A percentile compares a stretch with the other conserved stretches of the same genome.
phyloP scores from a whole-genome alignment of 1,284 basidiomycete genomes.

The Leccinum pachyderme region DNA sequence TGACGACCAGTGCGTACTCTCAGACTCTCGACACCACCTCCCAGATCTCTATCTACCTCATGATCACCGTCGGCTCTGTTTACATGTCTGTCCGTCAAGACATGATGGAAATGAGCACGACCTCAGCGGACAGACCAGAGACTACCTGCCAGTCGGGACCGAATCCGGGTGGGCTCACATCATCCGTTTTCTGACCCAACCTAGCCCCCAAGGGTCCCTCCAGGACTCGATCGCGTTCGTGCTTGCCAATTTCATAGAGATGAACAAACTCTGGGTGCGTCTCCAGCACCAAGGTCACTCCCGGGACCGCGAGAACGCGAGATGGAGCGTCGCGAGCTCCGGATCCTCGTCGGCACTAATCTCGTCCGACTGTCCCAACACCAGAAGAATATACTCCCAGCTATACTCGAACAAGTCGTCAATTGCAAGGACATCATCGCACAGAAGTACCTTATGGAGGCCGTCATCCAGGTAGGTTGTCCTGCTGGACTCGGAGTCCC shows the following conservation, averaged over 20 bases:
- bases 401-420: slow-evolving; percentile 91
- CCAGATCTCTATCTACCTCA: too few relatives aligned
- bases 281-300: slow-evolving; percentile 90
- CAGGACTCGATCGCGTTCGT: slow-evolving; percentile 93
- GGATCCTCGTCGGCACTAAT: slow-evolving; percentile 95
- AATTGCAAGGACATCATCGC: slow-evolving; percentile 97
- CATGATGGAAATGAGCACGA: too few relatives aligned
- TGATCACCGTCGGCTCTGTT: too few relatives aligned
- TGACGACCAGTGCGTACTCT: too few relatives aligned
- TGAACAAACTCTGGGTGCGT: slow-evolving; percentile 99
- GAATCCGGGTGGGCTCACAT: too few relatives aligned
- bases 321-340: slow-evolving; percentile 38
- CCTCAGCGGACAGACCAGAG: too few relatives aligned
- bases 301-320: too few relatives aligned
- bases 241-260: slow-evolving; percentile 96
- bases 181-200: background rate
- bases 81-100: too few relatives aligned
- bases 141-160: too few relatives aligned
- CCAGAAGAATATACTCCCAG: slow-evolving; percentile 79
- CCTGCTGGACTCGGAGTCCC: too few relatives aligned
- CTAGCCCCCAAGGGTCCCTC: slow-evolving; percentile 83
- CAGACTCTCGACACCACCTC: too few relatives aligned
- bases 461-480: slow-evolving; percentile 97
- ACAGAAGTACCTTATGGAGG: slow-evolving; percentile 97
- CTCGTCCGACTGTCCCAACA: slow-evolving; percentile 92